Evolutionary conservation across 345 rosid species (phyloP).

Genomic region (Litchi chinensis): DNA sequence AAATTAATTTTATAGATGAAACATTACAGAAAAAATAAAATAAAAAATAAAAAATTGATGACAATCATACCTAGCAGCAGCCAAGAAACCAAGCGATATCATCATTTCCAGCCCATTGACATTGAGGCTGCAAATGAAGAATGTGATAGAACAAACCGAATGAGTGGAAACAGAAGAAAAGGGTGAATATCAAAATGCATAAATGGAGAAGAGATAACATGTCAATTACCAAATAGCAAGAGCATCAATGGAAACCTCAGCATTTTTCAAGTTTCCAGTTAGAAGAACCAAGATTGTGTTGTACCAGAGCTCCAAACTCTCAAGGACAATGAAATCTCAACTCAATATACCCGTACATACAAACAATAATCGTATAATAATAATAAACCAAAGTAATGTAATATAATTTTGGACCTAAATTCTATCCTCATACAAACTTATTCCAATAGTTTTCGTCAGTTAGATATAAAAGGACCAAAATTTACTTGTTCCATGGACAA

Average conservation of each 20-base stretch:
- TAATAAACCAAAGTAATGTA: too few species aligned
- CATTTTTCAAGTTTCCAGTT: constrained; percentile 68
- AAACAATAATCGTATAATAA: not conserved
- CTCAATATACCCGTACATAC: not conserved
- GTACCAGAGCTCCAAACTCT: constrained; percentile 89
- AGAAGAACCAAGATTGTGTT: constrained; percentile 66
- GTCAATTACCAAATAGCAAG: constrained; percentile 68
- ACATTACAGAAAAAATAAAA: too few species aligned
- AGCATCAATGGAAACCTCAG: constrained; percentile 77
- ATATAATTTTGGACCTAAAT: too few species aligned
- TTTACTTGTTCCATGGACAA: too few species aligned
- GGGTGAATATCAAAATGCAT: not conserved
- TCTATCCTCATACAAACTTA: too few species aligned
- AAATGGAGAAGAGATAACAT: not conserved
- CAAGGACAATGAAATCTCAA: constrained; percentile 12
- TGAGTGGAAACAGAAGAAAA: not conserved
- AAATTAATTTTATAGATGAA: not conserved
- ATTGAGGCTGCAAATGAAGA: constrained; percentile 49
- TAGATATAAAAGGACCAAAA: too few species aligned
- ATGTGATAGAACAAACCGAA: not conserved
- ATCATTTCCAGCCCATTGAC: constrained; percentile 83
- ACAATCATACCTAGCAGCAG: constrained; percentile 61
- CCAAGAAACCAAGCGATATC: constrained; percentile 78
- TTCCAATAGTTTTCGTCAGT: too few species aligned
- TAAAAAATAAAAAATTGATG: not conserved